A percentile compares a stretch with the other conserved stretches of the same genome.
Evolutionary conservation across 345 rosid genomes (phyloP).

Genomic region (Brassica cretica): DNA sequence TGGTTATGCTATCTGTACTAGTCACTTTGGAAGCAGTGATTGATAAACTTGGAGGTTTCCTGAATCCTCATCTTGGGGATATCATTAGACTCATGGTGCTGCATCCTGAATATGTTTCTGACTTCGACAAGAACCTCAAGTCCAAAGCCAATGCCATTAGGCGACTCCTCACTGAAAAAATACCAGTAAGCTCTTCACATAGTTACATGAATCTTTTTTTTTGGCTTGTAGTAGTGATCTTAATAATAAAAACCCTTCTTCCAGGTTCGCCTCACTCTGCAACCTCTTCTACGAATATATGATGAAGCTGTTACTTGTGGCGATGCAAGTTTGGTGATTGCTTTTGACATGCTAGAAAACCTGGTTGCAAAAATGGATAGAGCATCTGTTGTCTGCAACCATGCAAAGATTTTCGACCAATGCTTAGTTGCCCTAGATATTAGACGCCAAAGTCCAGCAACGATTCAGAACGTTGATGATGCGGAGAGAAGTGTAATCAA

Average conservation of each 20-base stretch:
- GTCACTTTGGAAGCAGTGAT: constrained; percentile 76
- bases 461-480: constrained; percentile 57
- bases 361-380: constrained; percentile 73
- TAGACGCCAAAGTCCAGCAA: constrained; percentile 59
- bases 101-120: constrained; percentile 56
- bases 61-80: constrained; percentile 84
- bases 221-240: constrained; percentile 1
- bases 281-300: constrained; percentile 67
- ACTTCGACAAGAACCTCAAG: constrained; percentile 62
- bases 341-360: constrained; percentile 73
- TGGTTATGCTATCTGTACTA: constrained; percentile 64
- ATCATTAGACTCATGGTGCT: constrained; percentile 68
- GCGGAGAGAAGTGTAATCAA: constrained; percentile 73
- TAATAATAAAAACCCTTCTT: constrained; percentile 24
- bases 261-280: constrained; percentile 88
- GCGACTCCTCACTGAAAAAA: constrained; percentile 62
- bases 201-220: background rate
- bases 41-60: constrained; percentile 87
- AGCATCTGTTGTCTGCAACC: constrained; percentile 57
- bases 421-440: constrained; percentile 88
- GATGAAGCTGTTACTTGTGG: constrained; percentile 67
- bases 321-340: constrained; percentile 65
- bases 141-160: constrained; percentile 65
- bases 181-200: constrained; percentile 63
- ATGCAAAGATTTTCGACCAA: constrained; percentile 69